Evolutionary conservation across 805 yeast species (phyloP), one percentile per base, ranked within the genome.

Genomic region (Lachancea dasiensis): DNA sequence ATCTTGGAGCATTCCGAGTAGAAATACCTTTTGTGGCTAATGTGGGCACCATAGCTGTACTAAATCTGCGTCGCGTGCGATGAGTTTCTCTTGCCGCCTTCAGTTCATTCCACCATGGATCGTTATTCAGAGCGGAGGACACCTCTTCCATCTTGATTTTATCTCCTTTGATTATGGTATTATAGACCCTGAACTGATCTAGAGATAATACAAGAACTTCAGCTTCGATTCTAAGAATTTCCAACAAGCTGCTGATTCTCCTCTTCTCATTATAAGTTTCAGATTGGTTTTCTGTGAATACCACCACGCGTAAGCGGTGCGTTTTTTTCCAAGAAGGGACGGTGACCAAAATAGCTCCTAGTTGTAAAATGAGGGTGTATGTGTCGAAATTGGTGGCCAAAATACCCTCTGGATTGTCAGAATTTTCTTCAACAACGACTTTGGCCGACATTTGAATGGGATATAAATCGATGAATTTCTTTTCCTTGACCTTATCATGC

Each of bases 361-460:
- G 67, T 54, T 92, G 99, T 41, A 94, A 65, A 46, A 92, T 92
- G 52, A 92, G 70, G 0, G 97, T 90, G 54, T 89, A 92, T 0
- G 99, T 92, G 59, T 92, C 99, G 56, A 92, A 87, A 54, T 92
- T 92, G 3, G 95, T 87, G 0, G 95, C 83, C 43, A 81, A 55
- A 1, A 83, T 79, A 4, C 89, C 89, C 36, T 75, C 71, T 17
- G 76, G 69, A n/a, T n/a, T n/a, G n/a, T n/a, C n/a, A 5, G 56
- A 48, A 1, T 45, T 30, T 10, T 49, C 49, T n/a, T 43, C 38
- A 13, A 45, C 43, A 1, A 40, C 35, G 26, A 86, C 75, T 29
- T 79, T 77, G 0, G 95, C 90, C 3, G 94, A 80, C 97, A 92
- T 92, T 53, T 92, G 98, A 48, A 92, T 89, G 0, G 99, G 98